Conservation (phyloP, 805 yeast genomes). For the Metschnikowia arizonensis region DNA sequence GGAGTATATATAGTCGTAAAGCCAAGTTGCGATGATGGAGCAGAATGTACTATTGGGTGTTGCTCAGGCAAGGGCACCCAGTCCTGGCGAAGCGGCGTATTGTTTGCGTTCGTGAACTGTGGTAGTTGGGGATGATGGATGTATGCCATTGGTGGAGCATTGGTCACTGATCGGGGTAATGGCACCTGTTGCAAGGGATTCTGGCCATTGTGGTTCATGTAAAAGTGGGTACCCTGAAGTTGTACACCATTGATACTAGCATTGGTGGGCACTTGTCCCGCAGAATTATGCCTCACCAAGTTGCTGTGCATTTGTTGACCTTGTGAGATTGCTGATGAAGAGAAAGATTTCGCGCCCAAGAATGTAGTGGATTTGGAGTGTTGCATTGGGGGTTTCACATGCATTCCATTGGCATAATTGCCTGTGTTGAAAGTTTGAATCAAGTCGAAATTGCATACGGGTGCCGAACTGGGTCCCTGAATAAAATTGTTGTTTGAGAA, state of each 20-base stretch:
- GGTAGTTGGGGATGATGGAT: constrained; percentile 4
- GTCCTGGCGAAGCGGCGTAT: neutral
- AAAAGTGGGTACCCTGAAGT: neutral
- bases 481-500: constrained; percentile 1
- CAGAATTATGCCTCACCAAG: constrained; percentile 3
- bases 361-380: constrained; percentile 7
- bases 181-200: neutral
- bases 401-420: neutral
- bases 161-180: neutral
- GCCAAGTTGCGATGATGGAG: constrained; percentile 21
- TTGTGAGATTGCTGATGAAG: neutral
- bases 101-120: neutral
- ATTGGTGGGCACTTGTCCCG: constrained; percentile 4
- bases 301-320: neutral
- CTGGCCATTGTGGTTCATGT: neutral
- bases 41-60: constrained; percentile 16
- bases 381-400: constrained; percentile 6
- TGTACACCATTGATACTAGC: neutral
- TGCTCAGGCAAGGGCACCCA: constrained; percentile 5
- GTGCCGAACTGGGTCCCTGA: constrained; percentile 33
- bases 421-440: constrained; percentile 2
- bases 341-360: neutral
- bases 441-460: constrained; percentile 29
- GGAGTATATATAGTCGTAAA: constrained; percentile 6
- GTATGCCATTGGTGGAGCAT: constrained; percentile 5